phyloP scores from a whole-genome alignment of 176 grass and related monocot genomes.

The Bonia amplexicaulis region DNA sequence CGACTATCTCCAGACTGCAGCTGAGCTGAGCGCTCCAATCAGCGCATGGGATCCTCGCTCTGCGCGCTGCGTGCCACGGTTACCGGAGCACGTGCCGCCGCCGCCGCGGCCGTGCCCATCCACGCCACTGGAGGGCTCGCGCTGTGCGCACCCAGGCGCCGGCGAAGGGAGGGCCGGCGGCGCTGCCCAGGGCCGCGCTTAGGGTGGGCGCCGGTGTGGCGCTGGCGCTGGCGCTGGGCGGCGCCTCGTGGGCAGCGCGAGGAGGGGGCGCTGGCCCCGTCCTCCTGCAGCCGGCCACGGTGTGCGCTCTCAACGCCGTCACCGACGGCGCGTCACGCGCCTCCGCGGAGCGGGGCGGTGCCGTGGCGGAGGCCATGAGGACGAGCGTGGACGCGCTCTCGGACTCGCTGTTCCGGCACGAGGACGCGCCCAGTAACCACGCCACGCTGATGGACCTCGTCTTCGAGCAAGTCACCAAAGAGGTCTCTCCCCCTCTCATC shows the following conservation, averaged over 20 bases:
- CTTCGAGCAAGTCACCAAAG: slow-evolving; percentile 62
- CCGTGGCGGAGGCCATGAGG: not conserved
- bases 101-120: not conserved
- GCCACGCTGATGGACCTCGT: slow-evolving; percentile 57
- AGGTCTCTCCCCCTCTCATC: slow-evolving; percentile 22
- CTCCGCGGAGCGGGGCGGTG: not conserved
- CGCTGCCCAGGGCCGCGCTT: slow-evolving; percentile 5
- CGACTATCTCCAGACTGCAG: too few species aligned
- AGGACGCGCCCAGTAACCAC: slow-evolving; percentile 33
- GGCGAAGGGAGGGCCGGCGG: not conserved
- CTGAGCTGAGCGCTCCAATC: not conserved
- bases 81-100: not conserved
- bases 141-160: not conserved
- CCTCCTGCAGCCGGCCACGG: not conserved
- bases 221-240: slow-evolving; percentile 28
- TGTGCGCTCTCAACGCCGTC: slow-evolving; percentile 26
- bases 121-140: not conserved
- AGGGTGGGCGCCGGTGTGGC: slow-evolving; percentile 38
- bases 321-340: not conserved
- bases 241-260: slow-evolving; percentile 31
- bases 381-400: slow-evolving; percentile 50
- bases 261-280: not conserved
- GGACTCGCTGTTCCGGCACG: slow-evolving; percentile 45
- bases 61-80: not conserved
- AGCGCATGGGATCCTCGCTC: slow-evolving; percentile 24